Evolutionary conservation across 1,139 yeast species (phyloP), one percentile per base, ranked within the genome.

Genomic region (Spathaspora sp.): DNA sequence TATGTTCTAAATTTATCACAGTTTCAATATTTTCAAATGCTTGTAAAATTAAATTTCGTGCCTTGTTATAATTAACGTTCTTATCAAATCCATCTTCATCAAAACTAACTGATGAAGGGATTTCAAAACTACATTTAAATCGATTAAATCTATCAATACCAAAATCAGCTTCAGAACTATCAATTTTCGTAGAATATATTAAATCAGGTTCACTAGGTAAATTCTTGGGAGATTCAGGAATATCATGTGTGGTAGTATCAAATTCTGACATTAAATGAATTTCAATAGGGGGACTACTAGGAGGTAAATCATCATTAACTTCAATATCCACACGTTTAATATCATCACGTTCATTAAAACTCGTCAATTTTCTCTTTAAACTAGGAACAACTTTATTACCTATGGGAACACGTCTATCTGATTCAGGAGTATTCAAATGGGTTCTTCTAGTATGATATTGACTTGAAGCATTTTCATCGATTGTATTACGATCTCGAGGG

Each of bases 91-190:
- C 52, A 7, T 45, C 29, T 36, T 62, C 63, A 13, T 66, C 73
- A 1, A 69, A 61, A 0, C 33, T 37, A 2, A n/a, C n/a, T n/a
- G 54, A 49, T 10, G 76, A 68, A 3, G 69, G 70, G 34, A 64
- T 58, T 20, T 60, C 59, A 42, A 55, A 7, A 71, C 63, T 49
- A 27, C 59, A 63, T 46, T 60, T 65, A 55, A 68, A 74, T 23
- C 80, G 57, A 49, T 74, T 73, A 52, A 74, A 74, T 40, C 63
- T 63, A 49, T 74, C 80, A 37, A 74, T 74, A 1, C 80, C 79
- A 52, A 74, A 74, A 53, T 74, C 79, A 2, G 76, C 68, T 16
- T 74, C 80, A 2, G 78, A 72, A 43, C 76, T 73, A n/a, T n/a
- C n/a, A 10, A 64, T 43, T 3, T 39, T 23, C n/a, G 16, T n/a